Evolutionary conservation across 2,329 filamentous ascomycete genomes (phyloP).

Genomic region (Penicillium sclerotigenum): DNA sequence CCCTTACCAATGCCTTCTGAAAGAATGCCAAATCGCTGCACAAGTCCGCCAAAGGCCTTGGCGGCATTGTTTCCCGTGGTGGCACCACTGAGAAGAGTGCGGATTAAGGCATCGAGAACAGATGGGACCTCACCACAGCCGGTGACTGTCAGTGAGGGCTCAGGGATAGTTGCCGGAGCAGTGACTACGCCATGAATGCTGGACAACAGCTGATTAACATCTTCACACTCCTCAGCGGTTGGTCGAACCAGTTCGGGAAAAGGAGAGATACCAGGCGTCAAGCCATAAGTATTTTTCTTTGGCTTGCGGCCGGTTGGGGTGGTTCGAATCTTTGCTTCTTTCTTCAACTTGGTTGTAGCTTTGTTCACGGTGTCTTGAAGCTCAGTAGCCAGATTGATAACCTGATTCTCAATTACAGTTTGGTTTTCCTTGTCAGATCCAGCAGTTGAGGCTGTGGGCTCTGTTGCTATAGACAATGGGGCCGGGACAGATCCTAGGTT

Average conservation of each 20-base stretch:
- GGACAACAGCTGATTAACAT: constrained; percentile 65
- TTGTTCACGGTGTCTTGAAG: constrained; percentile 21
- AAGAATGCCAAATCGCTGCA: constrained; percentile 61
- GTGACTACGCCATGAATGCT: constrained; percentile 63
- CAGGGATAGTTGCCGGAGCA: constrained; percentile 64
- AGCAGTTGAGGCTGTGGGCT: not conserved
- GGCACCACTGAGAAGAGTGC: constrained; percentile 60
- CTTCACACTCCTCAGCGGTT: constrained; percentile 64
- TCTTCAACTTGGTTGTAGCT: constrained; percentile 14
- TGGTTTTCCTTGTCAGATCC: constrained; percentile 10
- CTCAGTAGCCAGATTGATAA: constrained; percentile 6
- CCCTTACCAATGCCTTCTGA: constrained; percentile 63
- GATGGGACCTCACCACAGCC: constrained; percentile 67
- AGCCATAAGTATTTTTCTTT: constrained; percentile 46
- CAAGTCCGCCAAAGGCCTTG: constrained; percentile 63
- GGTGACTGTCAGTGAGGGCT: constrained; percentile 66
- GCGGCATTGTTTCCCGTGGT: constrained; percentile 61
- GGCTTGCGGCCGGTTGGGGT: constrained; percentile 9
- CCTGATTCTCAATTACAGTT: constrained; percentile 6
- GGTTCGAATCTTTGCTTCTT: not conserved
- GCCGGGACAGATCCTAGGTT: constrained; percentile 47
- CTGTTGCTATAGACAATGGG: not conserved
- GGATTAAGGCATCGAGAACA: constrained; percentile 61
- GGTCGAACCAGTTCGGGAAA: constrained; percentile 67
- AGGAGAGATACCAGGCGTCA: constrained; percentile 57